Evolutionary conservation across 495 filamentous ascomycete species (phyloP), one percentile per base, ranked within the genome.

Genomic region (Thozetella sp.): DNA sequence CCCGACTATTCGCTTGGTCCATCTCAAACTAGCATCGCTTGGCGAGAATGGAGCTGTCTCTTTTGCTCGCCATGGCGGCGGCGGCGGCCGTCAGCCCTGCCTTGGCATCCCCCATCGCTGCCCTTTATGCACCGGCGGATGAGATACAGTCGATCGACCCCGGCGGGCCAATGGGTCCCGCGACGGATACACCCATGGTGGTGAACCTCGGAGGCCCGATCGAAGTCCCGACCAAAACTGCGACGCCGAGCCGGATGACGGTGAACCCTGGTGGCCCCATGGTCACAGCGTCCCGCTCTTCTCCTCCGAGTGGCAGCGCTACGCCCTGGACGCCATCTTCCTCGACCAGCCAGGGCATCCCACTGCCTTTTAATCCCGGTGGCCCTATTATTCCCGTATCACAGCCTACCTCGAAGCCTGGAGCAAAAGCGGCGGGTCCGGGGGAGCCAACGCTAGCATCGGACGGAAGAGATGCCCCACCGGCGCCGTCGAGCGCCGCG

Each of bases 241-340:
- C 25, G 10, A 40, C 22, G 10, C 26, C 20, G 11, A 40, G 17
- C 17, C 53, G 19, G 9, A 55, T 43, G 53, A 37, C 53, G 17
- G 26, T 55, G 22, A 50, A 34, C n/a, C 55, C 55, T 1, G 55
- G 25, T 1, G 43, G 45, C 3, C 54, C 54, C 22, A 56, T 56
- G 54, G 25, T 48, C 22, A 30, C 54, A 37, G 54, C 37, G 1
- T 37, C 30, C 15, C 30, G 6, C 30, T 11, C 23, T 3, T 17
- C 24, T 17, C 9, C 22, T n/a, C 27, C 19, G 20, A 4, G n/a
- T 46, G 20, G 20, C 34, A 26, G 23, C 51, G 25, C 3, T 53
- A 10, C 25, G 27, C 25, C 51, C 51, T 2, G 51, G 51, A 15
- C 23, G 51, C 20, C 26, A 13, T 6, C 25, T 11, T 55, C 53